Evolutionary conservation across 2,329 filamentous ascomycete genomes (phyloP).

Genomic region (Hymenoscyphus infarciens): DNA sequence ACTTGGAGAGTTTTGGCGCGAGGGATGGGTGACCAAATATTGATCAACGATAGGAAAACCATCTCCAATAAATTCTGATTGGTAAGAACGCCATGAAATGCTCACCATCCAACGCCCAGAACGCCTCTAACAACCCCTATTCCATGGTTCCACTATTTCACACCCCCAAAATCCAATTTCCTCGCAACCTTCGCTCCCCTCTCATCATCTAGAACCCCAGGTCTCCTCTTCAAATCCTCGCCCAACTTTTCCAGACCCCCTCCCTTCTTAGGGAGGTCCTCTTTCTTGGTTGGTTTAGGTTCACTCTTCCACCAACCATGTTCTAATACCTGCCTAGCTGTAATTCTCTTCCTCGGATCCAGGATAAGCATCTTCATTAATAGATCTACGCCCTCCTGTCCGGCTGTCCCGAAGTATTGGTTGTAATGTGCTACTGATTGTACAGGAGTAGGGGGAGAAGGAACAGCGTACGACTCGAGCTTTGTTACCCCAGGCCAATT

Average conservation of each 20-base stretch:
- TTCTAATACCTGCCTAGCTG: constrained; percentile 70
- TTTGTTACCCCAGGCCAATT: constrained; percentile 91
- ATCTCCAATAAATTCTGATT: background rate
- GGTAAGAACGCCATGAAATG: background rate
- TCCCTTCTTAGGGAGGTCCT: constrained; percentile 75
- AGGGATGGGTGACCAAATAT: background rate
- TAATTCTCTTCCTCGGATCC: constrained; percentile 82
- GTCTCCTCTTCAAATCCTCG: constrained; percentile 74
- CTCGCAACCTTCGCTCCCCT: constrained; percentile 57
- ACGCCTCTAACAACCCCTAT: background rate
- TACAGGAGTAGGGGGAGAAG: constrained; percentile 52
- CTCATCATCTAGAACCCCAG: constrained; percentile 67
- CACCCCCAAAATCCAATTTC: constrained; percentile 34
- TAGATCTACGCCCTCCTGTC: constrained; percentile 79
- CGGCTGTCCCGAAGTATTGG: constrained; percentile 73
- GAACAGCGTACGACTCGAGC: constrained; percentile 75
- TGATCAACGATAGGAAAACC: background rate
- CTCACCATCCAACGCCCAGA: background rate
- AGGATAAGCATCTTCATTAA: constrained; percentile 80
- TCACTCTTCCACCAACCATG: constrained; percentile 85
- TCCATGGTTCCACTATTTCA: constrained; percentile 21
- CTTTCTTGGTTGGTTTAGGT: constrained; percentile 76
- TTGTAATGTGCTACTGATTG: constrained; percentile 70
- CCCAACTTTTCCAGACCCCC: constrained; percentile 73
- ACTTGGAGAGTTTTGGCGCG: too few species aligned